phyloP scores from a whole-genome alignment of 139 green algal species.

The Chlamydomonas incerta region DNA sequence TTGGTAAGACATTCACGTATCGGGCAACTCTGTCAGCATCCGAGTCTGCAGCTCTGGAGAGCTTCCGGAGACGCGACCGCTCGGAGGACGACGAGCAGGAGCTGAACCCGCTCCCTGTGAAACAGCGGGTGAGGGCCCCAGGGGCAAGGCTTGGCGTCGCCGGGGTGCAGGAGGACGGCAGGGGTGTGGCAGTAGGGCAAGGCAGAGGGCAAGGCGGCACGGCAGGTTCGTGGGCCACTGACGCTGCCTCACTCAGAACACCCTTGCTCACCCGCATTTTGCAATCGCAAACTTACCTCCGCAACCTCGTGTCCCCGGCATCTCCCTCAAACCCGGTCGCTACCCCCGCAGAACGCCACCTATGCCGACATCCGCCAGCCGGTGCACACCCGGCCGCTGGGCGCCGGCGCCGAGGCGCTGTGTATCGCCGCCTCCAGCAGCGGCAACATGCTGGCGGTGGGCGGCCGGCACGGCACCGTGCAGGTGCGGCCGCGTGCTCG shows the following conservation, averaged over 20 bases:
- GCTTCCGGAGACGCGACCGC: background rate
- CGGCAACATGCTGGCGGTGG: constrained; percentile 49
- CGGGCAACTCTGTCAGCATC: background rate
- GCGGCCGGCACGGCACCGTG: constrained; percentile 34
- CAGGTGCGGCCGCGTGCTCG: constrained; percentile 39
- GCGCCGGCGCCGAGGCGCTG: constrained; percentile 18
- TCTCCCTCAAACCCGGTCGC: background rate
- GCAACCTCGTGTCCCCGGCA: no score
- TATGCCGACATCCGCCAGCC: constrained; percentile 13
- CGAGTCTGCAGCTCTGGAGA: background rate
- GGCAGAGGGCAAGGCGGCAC: background rate
- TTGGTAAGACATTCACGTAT: constrained; percentile 26
- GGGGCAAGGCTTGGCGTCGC: no score
- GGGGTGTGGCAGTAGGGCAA: background rate
- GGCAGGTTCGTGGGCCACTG: no score
- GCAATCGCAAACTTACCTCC: no score
- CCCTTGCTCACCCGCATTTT: no score
- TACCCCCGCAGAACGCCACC: constrained; percentile 25
- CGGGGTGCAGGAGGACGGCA: background rate
- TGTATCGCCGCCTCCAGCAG: constrained; percentile 11
- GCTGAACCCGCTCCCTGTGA: background rate
- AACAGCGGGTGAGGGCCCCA: background rate
- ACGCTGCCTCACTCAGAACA: background rate
- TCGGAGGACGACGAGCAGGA: constrained; percentile 20
- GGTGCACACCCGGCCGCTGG: background rate